phyloP scores from a whole-genome alignment of 208 protist species.

The Porcisia deanei region DNA sequence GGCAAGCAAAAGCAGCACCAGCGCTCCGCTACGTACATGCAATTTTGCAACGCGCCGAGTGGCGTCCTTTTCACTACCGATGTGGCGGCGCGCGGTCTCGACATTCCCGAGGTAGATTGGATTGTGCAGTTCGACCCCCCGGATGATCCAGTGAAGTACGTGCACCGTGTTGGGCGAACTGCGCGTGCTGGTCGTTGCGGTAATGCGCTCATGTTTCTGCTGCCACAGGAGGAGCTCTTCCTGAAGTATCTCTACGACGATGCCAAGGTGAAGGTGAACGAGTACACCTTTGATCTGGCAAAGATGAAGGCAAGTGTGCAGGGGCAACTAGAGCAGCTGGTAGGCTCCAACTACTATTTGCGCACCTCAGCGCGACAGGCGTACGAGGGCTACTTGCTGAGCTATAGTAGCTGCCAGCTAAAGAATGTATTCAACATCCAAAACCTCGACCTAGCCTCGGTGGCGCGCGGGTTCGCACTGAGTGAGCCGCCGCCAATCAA shows the following conservation, averaged over 20 bases:
- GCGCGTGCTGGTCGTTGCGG: constrained; percentile 94
- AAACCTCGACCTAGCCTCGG: constrained; percentile 95
- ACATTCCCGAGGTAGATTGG: constrained; percentile 99
- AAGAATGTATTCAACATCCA: constrained; percentile 99
- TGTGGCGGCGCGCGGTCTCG: constrained; percentile 98
- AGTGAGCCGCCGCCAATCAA: constrained; percentile 91
- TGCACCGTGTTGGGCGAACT: constrained; percentile 99
- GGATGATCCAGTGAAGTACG: constrained; percentile 99
- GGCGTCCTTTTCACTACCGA: constrained; percentile 99
- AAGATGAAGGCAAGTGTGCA: constrained; percentile 95
- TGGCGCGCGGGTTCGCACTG: constrained; percentile 93
- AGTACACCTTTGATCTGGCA: constrained; percentile 97
- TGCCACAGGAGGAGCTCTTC: constrained; percentile 98
- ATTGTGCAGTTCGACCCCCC: constrained; percentile 99
- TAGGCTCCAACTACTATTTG: constrained; percentile 99
- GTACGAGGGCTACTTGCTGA: constrained; percentile 97
- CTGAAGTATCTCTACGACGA: constrained; percentile 98
- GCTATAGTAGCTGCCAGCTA: constrained; percentile 98
- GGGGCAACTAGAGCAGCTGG: constrained; percentile 96
- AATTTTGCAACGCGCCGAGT: constrained; percentile 98
- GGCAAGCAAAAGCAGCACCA: constrained; percentile 99
- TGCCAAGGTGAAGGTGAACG: constrained; percentile 95
- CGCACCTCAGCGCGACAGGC: constrained; percentile 96
- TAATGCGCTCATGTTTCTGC: constrained; percentile 97
- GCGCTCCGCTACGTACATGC: constrained; percentile 99